phyloP scores from a whole-genome alignment of 2,329 filamentous ascomycete genomes.

The Paraconiothyrium sp. region DNA sequence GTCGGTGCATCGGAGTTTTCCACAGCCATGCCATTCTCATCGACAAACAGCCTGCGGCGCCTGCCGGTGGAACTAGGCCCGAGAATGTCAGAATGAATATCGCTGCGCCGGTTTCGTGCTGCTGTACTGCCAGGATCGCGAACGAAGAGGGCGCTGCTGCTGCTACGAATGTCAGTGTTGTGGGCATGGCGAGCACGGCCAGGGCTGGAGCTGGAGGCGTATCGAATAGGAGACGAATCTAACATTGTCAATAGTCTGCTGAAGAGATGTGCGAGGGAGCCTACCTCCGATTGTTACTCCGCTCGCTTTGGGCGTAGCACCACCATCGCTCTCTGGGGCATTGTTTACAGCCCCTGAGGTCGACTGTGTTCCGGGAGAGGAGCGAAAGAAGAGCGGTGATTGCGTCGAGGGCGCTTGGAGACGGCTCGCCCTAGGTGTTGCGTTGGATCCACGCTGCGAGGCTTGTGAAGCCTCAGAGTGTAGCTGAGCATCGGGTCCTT shows the following conservation, averaged over 20 bases:
- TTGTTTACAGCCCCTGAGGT: conserved; percentile 51
- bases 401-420: conserved; percentile 58
- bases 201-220: conserved; percentile 89
- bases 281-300: conserved; percentile 70
- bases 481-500: conserved; percentile 55
- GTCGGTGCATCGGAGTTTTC: conserved; percentile 68
- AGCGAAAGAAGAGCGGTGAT: conserved; percentile 82
- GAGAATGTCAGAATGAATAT: conserved; percentile 81
- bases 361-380: conserved; percentile 63
- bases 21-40: conserved; percentile 69
- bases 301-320: conserved; percentile 76
- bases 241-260: conserved; percentile 25
- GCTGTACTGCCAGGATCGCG: conserved; percentile 64
- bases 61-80: conserved; percentile 55
- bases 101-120: conserved; percentile 76
- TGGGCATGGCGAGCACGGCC: conserved; percentile 67
- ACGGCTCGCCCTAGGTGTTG: conserved; percentile 59
- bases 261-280: conserved; percentile 22
- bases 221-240: conserved; percentile 94
- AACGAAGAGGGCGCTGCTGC: conserved; percentile 88
- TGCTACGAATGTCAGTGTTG: conserved; percentile 79
- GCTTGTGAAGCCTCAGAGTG: conserved; percentile 54
- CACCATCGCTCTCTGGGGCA: conserved; percentile 64
- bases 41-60: conserved; percentile 69
- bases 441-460: conserved; percentile 49